These are phyloP conservation scores for Toxoplasma gondii DNA, from an alignment of 169 alveolate species.

Conservation along the genomic window DNA sequence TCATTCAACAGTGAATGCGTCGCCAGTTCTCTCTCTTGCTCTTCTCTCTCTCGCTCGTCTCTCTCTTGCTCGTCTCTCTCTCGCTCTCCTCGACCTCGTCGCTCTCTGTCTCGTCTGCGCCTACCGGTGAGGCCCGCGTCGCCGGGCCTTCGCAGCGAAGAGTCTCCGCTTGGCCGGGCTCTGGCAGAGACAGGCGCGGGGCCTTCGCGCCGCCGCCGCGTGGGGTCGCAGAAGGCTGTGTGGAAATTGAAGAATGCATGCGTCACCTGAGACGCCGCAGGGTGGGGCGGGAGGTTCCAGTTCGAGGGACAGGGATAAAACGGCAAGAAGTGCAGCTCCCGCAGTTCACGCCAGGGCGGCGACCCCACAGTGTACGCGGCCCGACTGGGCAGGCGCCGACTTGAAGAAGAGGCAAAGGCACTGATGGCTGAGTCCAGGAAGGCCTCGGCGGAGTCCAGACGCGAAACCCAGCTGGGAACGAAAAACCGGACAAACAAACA, in stretches of 20 bases:
- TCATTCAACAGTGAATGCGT: too few relatives aligned
- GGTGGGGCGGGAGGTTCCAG: background rate
- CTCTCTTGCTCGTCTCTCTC: background rate
- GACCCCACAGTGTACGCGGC: background rate
- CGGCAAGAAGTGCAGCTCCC: background rate
- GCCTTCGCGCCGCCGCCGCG: background rate
- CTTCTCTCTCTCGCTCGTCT: background rate
- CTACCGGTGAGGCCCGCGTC: background rate
- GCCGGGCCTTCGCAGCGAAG: too few relatives aligned
- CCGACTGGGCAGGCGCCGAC: background rate
- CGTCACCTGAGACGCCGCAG: background rate
- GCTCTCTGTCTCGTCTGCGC: background rate
- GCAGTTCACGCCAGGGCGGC: background rate
- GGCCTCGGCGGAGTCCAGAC: background rate
- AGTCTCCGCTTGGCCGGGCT: background rate
- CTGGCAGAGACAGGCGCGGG: background rate
- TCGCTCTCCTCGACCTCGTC: background rate
- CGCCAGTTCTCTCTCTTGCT: background rate
- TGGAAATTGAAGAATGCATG: conserved; percentile 1
- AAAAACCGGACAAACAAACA: background rate
- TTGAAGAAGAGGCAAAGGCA: background rate
- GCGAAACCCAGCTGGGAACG: conserved; percentile 19
- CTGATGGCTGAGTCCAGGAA: conserved; percentile 23
- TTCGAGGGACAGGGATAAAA: conserved; percentile 21
- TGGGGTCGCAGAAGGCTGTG: background rate